A percentile compares a stretch with the other conserved stretches of the same genome.
Evolutionary conservation across 2,329 filamentous ascomycete species (phyloP).

Genomic region (Xylariaceae sp.): DNA sequence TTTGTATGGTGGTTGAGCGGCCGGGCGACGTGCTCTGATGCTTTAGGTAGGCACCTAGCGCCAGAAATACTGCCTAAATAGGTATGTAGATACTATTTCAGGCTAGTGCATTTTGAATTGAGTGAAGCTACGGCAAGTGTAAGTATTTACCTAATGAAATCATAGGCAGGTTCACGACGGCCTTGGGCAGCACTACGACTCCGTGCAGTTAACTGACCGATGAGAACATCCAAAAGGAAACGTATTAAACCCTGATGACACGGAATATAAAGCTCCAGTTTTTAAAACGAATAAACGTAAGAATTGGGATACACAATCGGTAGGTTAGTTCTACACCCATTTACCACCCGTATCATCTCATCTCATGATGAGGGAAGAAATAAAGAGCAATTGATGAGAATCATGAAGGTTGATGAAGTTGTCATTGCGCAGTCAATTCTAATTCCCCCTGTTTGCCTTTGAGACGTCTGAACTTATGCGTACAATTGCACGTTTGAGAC

Average conservation of each 20-base stretch:
- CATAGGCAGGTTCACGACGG: no score
- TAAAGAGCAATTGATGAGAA: background rate
- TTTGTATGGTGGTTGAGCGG: slow-evolving; percentile 23
- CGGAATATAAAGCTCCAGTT: no score
- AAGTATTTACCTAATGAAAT: no score
- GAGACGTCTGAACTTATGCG: slow-evolving; percentile 1
- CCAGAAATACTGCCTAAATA: background rate
- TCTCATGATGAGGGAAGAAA: background rate
- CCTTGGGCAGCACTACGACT: no score
- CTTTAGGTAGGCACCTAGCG: background rate
- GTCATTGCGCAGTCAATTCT: slow-evolving; percentile 6
- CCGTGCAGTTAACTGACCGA: no score
- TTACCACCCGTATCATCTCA: no score
- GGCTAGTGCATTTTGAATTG: background rate
- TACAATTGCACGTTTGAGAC: slow-evolving; percentile 9
- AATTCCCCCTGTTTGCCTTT: slow-evolving; percentile 2
- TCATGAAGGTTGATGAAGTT: background rate
- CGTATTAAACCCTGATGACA: no score
- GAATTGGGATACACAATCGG: no score
- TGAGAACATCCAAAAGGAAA: no score
- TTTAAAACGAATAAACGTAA: no score
- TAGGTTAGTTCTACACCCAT: no score
- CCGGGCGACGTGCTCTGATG: slow-evolving; percentile 27
- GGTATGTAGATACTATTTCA: background rate
- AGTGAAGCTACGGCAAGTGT: no score